These are phyloP conservation scores for Amaranthus tricolor DNA, from an alignment of 179 eudicot species.

Conservation along the genomic window DNA sequence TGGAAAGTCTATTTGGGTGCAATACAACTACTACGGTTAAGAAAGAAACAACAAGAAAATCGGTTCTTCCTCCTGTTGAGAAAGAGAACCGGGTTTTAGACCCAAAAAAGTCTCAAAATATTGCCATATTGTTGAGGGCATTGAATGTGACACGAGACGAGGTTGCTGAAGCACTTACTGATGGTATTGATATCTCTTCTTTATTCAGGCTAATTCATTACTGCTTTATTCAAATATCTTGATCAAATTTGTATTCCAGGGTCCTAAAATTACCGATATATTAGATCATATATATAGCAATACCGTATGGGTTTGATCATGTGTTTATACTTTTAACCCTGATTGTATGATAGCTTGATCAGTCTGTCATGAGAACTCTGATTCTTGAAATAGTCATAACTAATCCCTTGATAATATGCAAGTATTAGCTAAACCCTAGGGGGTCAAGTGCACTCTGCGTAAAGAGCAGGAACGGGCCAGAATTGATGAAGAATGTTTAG, in stretches of 20 bases:
- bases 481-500: too few relatives aligned
- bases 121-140: slow-evolving; percentile 81
- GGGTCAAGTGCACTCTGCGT: too few relatives aligned
- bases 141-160: slow-evolving; percentile 89
- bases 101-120: slow-evolving; percentile 95
- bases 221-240: not conserved
- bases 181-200: slow-evolving; percentile 47
- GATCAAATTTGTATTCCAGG: not conserved
- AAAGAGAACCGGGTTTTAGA: slow-evolving; percentile 82
- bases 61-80: slow-evolving; percentile 60
- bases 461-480: too few relatives aligned
- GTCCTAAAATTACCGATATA: not conserved
- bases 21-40: slow-evolving; percentile 43
- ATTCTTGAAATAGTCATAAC: too few relatives aligned
- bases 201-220: not conserved
- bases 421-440: too few relatives aligned
- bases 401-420: too few relatives aligned
- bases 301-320: too few relatives aligned
- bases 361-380: too few relatives aligned
- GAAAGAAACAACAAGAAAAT: slow-evolving; percentile 55
- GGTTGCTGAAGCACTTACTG: slow-evolving; percentile 79
- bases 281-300: not conserved
- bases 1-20: slow-evolving; percentile 83
- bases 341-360: too few relatives aligned
- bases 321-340: too few relatives aligned